Conservation (phyloP, 306 rosid genomes). For the barrel medic (Medicago truncatula) region MtrunA17r5.0-ANR NC_053043.1:41340501-41341000, state of each 20-base stretch:
- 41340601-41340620: neutral
- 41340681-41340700: conserved; percentile 38
- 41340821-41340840: conserved; percentile 54
- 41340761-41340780: conserved; percentile 60
- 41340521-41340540: neutral
- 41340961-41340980: conserved; percentile 86
- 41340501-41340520: neutral
- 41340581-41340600: neutral
- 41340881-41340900: conserved; percentile 47
- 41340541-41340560: neutral
- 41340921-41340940: conserved; percentile 62
- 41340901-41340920: conserved; percentile 55
- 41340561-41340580: neutral
- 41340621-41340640: neutral
- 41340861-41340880: conserved; percentile 54
- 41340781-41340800: conserved; percentile 18
- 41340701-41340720: conserved; percentile 57
- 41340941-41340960: conserved; percentile 67
- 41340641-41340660: conserved; percentile 43
- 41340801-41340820: conserved; percentile 54
- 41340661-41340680: conserved; percentile 52
- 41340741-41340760: conserved; percentile 60
- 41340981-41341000: conserved; percentile 74
- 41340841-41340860: conserved; percentile 53
- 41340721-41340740: conserved; percentile 53